Conservation (phyloP, 306 rosid genomes). For the Alnus glutinosa region DNA sequence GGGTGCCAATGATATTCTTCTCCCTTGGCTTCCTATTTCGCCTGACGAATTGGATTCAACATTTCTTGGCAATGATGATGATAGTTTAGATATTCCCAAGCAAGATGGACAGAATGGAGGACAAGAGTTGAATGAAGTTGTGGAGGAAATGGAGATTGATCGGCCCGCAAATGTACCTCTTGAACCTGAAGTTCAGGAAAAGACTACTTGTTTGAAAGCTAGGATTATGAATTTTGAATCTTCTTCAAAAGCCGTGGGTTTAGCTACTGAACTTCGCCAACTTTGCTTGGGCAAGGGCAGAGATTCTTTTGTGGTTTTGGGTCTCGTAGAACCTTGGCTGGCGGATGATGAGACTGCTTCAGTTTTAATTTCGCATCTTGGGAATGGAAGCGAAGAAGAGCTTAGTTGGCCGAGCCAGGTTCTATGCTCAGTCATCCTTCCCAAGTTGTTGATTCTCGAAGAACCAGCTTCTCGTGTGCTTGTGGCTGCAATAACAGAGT, state of each 20-base stretch:
- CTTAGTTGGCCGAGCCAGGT: slow-evolving; percentile 40
- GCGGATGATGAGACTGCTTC: slow-evolving; percentile 44
- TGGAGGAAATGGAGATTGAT: slow-evolving; percentile 30
- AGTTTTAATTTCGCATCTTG: slow-evolving; percentile 32
- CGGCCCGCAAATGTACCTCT: slow-evolving; percentile 11
- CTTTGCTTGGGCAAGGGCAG: slow-evolving; percentile 27
- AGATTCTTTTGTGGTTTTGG: slow-evolving; percentile 29
- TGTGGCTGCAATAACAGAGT: slow-evolving; percentile 31
- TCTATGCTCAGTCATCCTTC: slow-evolving; percentile 42
- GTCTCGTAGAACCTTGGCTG: slow-evolving; percentile 39
- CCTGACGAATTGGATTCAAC: slow-evolving; percentile 21
- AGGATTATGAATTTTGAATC: slow-evolving; percentile 28
- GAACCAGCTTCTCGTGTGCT: slow-evolving; percentile 39
- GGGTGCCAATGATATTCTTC: slow-evolving; percentile 9
- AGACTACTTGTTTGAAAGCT: slow-evolving; percentile 27
- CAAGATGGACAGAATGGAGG: slow-evolving; percentile 19
- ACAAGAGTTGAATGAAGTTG: slow-evolving; percentile 24
- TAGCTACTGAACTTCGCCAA: slow-evolving; percentile 35
- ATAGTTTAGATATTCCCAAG: background rate
- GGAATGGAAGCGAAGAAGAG: slow-evolving; percentile 29
- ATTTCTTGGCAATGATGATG: background rate
- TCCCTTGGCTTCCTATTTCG: slow-evolving; percentile 43
- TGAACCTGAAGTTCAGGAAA: slow-evolving; percentile 28
- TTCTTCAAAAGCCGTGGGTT: slow-evolving; percentile 16
- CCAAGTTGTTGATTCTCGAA: slow-evolving; percentile 37